Base-by-base conservation (phyloP, 352 stramenopile species). In the Phytophthora capsici region DNA sequence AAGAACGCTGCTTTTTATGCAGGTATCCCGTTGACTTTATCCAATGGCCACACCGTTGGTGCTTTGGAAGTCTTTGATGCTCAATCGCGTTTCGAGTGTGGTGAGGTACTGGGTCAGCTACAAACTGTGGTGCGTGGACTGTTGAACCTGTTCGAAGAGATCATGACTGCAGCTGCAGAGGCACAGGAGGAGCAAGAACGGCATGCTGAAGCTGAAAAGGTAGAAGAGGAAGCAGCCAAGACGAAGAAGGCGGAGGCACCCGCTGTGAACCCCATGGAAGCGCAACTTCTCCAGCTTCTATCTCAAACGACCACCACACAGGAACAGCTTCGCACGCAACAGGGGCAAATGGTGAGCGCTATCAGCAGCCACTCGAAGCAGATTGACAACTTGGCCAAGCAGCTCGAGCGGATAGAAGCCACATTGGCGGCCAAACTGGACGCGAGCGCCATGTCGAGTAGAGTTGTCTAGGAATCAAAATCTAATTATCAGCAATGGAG, bases 221-320 rank as follows among this genome's bases (percentile, higher is more conserved):
- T 68, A 32, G 48, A 57, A 57, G 44, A 54, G 59, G 61, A 19
- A 4, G 17, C 45, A 54, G 63, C 17, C 41, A 66, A 67, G 23
- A 46, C 63, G 14, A 57, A 71, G 12, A 47, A 77, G 36, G 32
- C 43, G 25, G 57, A 69, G 23, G 61, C 85, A 22, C 44, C 56
- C 4, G 41, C 64, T 32, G 51, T 58, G 32, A 82, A 80, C 41
- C 82, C 88, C 52, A 95, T 95, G 84, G 86, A 95, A 67, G 74
- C 73, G 20, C 80, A 78, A 47, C 63, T 95, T 19, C 74, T 95
- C 74, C 59, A 92, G 54, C 55, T 95, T 40, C 65, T 95, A 26
- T 89, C 82, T 38, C 84, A 95, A 66, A 95, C 86, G 0, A 95
- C 86, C 20, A 84, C 61, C 32, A 95, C 86, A 4, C 86, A 95